phyloP scores from a whole-genome alignment of 1,284 basidiomycete species.

The Trichosporon sp. region DNA sequence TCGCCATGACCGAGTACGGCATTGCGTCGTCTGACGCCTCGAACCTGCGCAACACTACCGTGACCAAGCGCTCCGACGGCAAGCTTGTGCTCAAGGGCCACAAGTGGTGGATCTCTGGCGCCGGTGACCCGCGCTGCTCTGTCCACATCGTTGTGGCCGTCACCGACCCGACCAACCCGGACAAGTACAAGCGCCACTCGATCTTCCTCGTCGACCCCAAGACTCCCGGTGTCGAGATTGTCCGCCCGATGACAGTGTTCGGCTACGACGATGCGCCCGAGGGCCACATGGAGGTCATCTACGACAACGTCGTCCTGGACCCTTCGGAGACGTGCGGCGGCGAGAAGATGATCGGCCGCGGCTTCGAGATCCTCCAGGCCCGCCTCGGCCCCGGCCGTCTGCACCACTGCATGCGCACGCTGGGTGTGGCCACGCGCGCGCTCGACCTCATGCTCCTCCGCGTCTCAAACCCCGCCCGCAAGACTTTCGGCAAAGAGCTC shows the following conservation, averaged over 20 bases:
- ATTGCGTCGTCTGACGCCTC: slow-evolving; percentile 93
- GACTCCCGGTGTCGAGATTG: slow-evolving; percentile 76
- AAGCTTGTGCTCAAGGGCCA: slow-evolving; percentile 92
- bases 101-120: slow-evolving; percentile 99
- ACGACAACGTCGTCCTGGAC: slow-evolving; percentile 90
- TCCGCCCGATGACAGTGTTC: slow-evolving; percentile 87
- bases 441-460: slow-evolving; percentile 83
- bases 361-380: slow-evolving; percentile 97
- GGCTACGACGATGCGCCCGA: slow-evolving; percentile 93
- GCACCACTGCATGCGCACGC: slow-evolving; percentile 97
- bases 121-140: slow-evolving; percentile 83
- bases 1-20: slow-evolving; percentile 89
- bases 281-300: slow-evolving; percentile 91
- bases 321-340: slow-evolving; percentile 54
- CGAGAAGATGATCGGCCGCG: slow-evolving; percentile 65
- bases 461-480: slow-evolving; percentile 82
- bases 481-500: slow-evolving; percentile 88
- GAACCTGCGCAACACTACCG: slow-evolving; percentile 86
- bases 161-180: slow-evolving; percentile 44
- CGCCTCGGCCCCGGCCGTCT: slow-evolving; percentile 92
- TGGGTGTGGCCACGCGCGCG: slow-evolving; percentile 79
- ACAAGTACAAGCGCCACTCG: slow-evolving; percentile 74
- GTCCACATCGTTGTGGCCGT: slow-evolving; percentile 82
- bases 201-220: slow-evolving; percentile 89
- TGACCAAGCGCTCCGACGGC: slow-evolving; percentile 62